Conservation (phyloP, 352 stramenopile species). For the Phytophthora sp. region DNA sequence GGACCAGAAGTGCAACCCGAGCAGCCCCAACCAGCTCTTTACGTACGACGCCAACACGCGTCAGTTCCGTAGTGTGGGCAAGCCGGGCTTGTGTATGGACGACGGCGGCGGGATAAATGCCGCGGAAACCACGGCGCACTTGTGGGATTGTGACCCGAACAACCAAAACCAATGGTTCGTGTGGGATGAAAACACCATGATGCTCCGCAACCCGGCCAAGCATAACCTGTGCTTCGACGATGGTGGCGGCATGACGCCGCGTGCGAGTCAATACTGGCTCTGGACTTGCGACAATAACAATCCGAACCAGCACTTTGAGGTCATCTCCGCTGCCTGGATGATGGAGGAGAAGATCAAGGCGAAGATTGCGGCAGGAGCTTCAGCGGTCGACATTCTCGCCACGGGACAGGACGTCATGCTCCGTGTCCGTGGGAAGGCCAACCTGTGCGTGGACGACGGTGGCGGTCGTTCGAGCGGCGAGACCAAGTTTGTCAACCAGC, state of each 20-base stretch:
- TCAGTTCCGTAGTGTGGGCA: constrained; percentile 18
- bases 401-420: constrained; percentile 33
- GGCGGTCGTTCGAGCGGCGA: constrained; percentile 19
- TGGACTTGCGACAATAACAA: constrained; percentile 25
- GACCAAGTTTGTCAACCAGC: constrained; percentile 25
- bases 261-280: constrained; percentile 9
- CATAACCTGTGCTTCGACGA: constrained; percentile 42
- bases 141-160: constrained; percentile 33
- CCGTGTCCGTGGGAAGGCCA: constrained; percentile 30
- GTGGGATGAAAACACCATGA: constrained; percentile 32
- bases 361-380: constrained; percentile 17
- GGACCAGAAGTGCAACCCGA: constrained; percentile 26
- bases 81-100: constrained; percentile 25
- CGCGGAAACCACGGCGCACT: constrained; percentile 11
- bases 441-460: constrained; percentile 46
- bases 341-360: constrained; percentile 21
- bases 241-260: constrained; percentile 13
- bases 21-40: constrained; percentile 30
- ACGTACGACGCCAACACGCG: constrained; percentile 13
- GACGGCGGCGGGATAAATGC: constrained; percentile 25
- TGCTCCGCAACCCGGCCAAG: constrained; percentile 40
- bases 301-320: constrained; percentile 27
- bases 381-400: constrained; percentile 15
- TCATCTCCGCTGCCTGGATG: constrained; percentile 11
- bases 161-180: constrained; percentile 42